Evolutionary conservation across 352 stramenopile genomes (phyloP), one percentile per base, ranked within the genome.

Genomic region (Globisporangium spiculum): DNA sequence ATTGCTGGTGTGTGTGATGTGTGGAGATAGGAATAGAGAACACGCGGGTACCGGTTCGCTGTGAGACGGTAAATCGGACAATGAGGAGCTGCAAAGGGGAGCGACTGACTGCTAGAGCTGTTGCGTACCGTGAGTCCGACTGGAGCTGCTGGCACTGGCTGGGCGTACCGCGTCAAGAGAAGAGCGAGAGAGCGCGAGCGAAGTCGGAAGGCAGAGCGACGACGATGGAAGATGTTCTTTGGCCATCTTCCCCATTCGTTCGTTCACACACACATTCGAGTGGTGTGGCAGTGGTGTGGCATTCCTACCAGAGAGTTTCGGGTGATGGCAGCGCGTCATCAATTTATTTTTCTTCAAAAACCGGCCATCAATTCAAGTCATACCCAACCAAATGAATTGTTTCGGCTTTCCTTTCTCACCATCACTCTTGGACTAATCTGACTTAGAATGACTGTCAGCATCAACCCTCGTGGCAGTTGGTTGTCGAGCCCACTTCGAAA

Each of bases 141-240:
- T 44, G 36, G 10, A 36, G 24, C 38, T 54, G 22, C 58, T 54
- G 18, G 59, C 20, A 2, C 34, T 24, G 14, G n/a, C n/a, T 24
- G 14, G n/a, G 10, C 5, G 16, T 22, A 32, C 57, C 20, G 55
- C 55, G 34, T 10, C 16, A 41, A n/a, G 55, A 60, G 55, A 60
- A 10, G 55, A 44, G 20, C 55, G 53, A 57, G 50, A 12, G 27
- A 55, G 59, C 36, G 26, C 32, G 18, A 55, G 22, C 38, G 36
- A 64, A 64, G 38, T 24, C 59, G 8, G 14, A 64, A 55, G 18
- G 14, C 55, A 55, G 59, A 64, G 59, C 59, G 26, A 24, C 34
- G 55, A 41, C 20, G 16, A 16, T 52, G 20, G 20, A 30, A 48
- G 36, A 36, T 30, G 56, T 61, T 61, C 56, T 61, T 61, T 61